Evolutionary conservation across 2,329 filamentous ascomycete genomes (phyloP).

Genomic region (Fusarium papillatum): DNA sequence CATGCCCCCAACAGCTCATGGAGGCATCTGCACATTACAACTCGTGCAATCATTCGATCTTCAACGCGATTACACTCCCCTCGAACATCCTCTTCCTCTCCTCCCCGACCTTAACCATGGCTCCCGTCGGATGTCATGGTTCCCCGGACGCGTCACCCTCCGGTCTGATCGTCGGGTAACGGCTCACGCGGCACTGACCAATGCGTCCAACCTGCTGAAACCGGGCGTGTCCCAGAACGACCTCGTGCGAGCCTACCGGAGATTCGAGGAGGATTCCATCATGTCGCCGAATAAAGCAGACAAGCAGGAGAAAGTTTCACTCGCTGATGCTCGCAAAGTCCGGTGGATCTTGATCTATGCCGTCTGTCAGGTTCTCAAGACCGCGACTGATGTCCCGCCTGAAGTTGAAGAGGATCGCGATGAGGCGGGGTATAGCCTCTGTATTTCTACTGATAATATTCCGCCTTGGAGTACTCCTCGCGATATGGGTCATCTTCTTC

Average conservation of each 20-base stretch:
- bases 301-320: constrained; percentile 64
- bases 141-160: constrained; percentile 55
- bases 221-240: constrained; percentile 58
- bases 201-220: constrained; percentile 60
- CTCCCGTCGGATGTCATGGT: constrained; percentile 56
- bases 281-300: constrained; percentile 65
- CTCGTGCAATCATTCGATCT: constrained; percentile 76
- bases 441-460: constrained; percentile 56
- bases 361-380: constrained; percentile 78
- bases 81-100: constrained; percentile 77
- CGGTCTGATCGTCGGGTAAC: constrained; percentile 63
- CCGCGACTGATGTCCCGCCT: constrained; percentile 70
- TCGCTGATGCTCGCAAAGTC: constrained; percentile 80
- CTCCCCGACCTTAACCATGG: constrained; percentile 64
- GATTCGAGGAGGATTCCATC: constrained; percentile 75
- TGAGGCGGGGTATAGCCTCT: constrained; percentile 69
- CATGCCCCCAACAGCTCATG: constrained; percentile 68
- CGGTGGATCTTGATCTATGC: constrained; percentile 85
- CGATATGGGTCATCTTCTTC: constrained; percentile 43
- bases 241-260: constrained; percentile 77
- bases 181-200: constrained; percentile 65
- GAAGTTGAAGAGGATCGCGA: constrained; percentile 70
- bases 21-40: constrained; percentile 79
- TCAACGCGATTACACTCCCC: constrained; percentile 68
- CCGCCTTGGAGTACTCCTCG: constrained; percentile 61